These are phyloP conservation scores for Exophiala viscosa DNA, from an alignment of 2,329 filamentous ascomycete genomes.

Conservation along the genomic window DNA sequence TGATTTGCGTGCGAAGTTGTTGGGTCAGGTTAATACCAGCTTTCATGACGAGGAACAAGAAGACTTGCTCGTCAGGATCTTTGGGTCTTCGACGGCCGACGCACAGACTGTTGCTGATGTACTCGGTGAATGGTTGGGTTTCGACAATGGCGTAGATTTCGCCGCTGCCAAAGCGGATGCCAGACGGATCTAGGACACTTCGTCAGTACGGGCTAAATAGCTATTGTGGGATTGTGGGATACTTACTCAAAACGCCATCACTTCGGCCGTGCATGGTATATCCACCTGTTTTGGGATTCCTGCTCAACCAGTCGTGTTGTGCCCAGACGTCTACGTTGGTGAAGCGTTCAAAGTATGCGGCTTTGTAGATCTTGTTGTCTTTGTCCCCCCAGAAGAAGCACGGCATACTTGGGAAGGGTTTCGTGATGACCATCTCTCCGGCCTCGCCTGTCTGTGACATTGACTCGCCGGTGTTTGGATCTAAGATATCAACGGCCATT, in stretches of 20 bases:
- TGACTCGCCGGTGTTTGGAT: conserved; percentile 35
- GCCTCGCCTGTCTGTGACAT: conserved; percentile 32
- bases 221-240: neutral
- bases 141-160: conserved; percentile 51
- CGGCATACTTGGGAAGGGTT: conserved; percentile 47
- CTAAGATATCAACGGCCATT: conserved; percentile 46
- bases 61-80: conserved; percentile 39
- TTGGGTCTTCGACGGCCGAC: conserved; percentile 36
- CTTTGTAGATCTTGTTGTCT: conserved; percentile 40
- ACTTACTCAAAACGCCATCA: conserved; percentile 42
- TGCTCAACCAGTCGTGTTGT: conserved; percentile 47
- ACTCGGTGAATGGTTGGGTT: conserved; percentile 30
- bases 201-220: too few species aligned
- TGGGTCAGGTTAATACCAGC: conserved; percentile 29
- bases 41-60: conserved; percentile 40
- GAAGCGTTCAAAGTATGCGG: conserved; percentile 46
- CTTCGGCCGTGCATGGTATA: conserved; percentile 44
- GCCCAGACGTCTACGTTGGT: conserved; percentile 40
- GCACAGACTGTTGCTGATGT: conserved; percentile 39
- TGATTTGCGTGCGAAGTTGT: conserved; percentile 21
- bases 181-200: conserved; percentile 36
- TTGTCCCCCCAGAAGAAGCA: conserved; percentile 45
- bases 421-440: conserved; percentile 46
- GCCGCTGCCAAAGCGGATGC: conserved; percentile 46
- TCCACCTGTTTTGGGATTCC: conserved; percentile 41